These are phyloP conservation scores for Physcia stellaris DNA, from an alignment of 495 filamentous ascomycete genomes.

Conservation along the genomic window DNA sequence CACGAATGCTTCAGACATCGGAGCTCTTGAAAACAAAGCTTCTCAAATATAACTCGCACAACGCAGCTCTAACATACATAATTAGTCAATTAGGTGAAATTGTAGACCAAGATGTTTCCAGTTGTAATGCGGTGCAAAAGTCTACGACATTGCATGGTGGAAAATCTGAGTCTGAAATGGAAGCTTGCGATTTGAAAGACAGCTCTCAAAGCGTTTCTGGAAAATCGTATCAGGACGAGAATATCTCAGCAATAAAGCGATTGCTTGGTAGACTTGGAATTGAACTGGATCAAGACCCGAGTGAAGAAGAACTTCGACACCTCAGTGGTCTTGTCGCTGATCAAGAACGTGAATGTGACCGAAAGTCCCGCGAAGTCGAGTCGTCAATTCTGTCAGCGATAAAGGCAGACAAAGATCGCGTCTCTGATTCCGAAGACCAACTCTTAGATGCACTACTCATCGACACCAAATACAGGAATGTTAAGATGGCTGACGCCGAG, in stretches of 20 bases:
- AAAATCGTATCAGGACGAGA: not conserved
- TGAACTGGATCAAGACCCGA: not conserved
- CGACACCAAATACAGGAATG: not conserved
- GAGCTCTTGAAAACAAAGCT: too few species aligned
- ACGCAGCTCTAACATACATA: too few species aligned
- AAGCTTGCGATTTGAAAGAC: not conserved
- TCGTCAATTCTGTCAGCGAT: not conserved
- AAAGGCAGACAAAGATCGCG: not conserved
- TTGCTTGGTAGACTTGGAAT: not conserved
- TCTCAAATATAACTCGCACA: too few species aligned
- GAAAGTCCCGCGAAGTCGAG: not conserved
- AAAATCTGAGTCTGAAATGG: not conserved
- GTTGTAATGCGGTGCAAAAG: not conserved
- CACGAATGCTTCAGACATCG: not conserved
- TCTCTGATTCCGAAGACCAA: not conserved
- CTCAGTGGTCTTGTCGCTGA: too few species aligned
- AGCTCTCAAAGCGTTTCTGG: not conserved
- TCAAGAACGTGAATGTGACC: too few species aligned
- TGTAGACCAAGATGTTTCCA: too few species aligned
- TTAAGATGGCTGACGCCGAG: not conserved
- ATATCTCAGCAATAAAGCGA: not conserved
- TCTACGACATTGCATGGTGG: not conserved
- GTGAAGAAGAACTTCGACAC: not conserved
- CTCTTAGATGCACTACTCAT: not conserved
- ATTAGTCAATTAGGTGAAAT: too few species aligned